phyloP scores from a whole-genome alignment of 176 grass and related monocot species.

The Aegilops speltoides region DNA sequence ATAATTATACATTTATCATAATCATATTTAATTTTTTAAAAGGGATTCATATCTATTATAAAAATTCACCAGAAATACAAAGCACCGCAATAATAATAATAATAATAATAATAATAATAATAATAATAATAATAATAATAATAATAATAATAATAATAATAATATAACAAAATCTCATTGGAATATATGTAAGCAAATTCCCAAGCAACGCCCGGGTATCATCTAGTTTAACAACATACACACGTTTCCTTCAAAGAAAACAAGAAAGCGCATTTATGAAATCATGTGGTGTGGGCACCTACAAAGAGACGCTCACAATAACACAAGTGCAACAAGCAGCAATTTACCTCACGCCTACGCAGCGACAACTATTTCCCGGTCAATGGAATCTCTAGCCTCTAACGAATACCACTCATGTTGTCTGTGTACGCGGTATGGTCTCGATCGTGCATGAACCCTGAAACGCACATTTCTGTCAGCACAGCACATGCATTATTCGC shows the following conservation, averaged over 20 bases:
- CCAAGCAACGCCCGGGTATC: too few species aligned
- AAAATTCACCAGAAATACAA: too few species aligned
- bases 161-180: too few species aligned
- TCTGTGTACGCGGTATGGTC: neutral
- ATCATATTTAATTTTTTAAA: too few species aligned
- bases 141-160: too few species aligned
- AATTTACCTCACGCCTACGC: neutral
- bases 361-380: neutral
- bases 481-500: constrained; percentile 7
- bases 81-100: too few species aligned
- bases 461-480: neutral
- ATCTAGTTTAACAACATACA: too few species aligned
- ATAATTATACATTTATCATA: too few species aligned
- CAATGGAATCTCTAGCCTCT: constrained; percentile 32
- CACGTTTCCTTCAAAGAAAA: neutral
- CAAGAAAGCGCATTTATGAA: neutral
- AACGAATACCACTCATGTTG: constrained; percentile 4
- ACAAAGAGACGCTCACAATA: neutral
- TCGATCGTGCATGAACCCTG: neutral
- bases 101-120: too few species aligned
- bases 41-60: too few species aligned
- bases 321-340: neutral
- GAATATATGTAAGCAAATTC: too few species aligned
- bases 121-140: too few species aligned
- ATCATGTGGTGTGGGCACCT: neutral